Evolutionary conservation across 2,329 filamentous ascomycete genomes (phyloP).

Genomic region (Xylaria sp.): DNA sequence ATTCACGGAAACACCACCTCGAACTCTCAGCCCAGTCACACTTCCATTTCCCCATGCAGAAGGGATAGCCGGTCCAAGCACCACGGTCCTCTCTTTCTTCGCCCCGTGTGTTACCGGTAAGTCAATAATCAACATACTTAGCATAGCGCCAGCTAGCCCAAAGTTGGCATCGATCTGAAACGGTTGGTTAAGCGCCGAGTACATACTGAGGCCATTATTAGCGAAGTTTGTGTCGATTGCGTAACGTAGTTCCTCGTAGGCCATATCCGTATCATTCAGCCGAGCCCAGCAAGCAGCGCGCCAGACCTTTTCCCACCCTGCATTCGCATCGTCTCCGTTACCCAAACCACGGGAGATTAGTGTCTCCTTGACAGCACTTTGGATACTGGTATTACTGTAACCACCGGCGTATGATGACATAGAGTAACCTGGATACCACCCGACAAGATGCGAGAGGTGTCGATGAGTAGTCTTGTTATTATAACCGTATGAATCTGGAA

Average conservation of each 20-base stretch:
- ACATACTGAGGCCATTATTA: constrained; percentile 63
- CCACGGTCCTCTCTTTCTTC: constrained; percentile 50
- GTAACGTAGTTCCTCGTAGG: constrained; percentile 61
- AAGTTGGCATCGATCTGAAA: constrained; percentile 72
- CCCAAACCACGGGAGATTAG: constrained; percentile 60
- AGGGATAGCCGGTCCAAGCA: constrained; percentile 62
- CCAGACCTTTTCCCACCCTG: constrained; percentile 70
- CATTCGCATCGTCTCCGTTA: constrained; percentile 57
- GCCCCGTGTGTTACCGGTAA: constrained; percentile 49
- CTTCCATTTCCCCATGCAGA: constrained; percentile 56
- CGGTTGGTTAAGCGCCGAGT: constrained; percentile 56
- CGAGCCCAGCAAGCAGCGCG: constrained; percentile 66
- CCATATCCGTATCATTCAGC: constrained; percentile 61
- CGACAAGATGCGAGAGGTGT: constrained; percentile 66
- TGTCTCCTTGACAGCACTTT: constrained; percentile 57
- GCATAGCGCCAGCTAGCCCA: constrained; percentile 60
- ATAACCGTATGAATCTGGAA: constrained; percentile 48
- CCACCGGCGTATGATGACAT: constrained; percentile 57
- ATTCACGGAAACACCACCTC: constrained; percentile 57
- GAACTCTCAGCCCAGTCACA: constrained; percentile 57
- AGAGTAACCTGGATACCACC: constrained; percentile 66
- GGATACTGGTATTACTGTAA: constrained; percentile 57
- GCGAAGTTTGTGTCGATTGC: constrained; percentile 63
- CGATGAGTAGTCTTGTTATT: constrained; percentile 49
- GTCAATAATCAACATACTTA: constrained; percentile 65